Evolutionary conservation across 78 protist genomes (phyloP).

Genomic region (Blattamonas nauphoetae): DNA sequence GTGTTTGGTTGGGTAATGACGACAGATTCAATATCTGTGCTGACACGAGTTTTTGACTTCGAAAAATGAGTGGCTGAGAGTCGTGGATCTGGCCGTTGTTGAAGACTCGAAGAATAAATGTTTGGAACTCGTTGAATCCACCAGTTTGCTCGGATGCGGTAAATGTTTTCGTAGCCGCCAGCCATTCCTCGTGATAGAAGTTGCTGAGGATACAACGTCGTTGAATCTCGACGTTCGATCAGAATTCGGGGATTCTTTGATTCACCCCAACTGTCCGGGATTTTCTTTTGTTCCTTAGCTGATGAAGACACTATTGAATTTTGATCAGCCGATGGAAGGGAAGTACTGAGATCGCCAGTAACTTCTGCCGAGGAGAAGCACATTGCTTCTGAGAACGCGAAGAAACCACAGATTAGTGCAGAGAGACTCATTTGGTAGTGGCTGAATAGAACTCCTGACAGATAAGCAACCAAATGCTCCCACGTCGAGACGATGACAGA

Average conservation of each 20-base stretch:
- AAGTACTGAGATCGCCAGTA: not conserved
- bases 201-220: not conserved
- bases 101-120: not conserved
- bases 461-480: not conserved
- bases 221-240: not conserved
- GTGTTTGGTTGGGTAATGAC: not conserved
- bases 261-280: too few relatives aligned
- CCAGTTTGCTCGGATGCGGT: not conserved
- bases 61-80: not conserved
- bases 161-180: not conserved
- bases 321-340: not conserved
- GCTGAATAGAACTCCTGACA: not conserved
- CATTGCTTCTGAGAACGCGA: not conserved
- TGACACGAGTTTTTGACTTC: not conserved
- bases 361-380: not conserved
- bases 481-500: not conserved
- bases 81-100: not conserved
- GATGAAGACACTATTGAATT: not conserved
- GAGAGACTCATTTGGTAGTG: not conserved
- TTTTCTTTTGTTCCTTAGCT: too few relatives aligned
- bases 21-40: not conserved
- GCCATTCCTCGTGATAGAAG: not conserved
- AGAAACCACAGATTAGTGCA: not conserved
- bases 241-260: not conserved
- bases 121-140: not conserved